Evolutionary conservation across 2,329 filamentous ascomycete genomes (phyloP).

Genomic region (Fusarium chuoi): DNA sequence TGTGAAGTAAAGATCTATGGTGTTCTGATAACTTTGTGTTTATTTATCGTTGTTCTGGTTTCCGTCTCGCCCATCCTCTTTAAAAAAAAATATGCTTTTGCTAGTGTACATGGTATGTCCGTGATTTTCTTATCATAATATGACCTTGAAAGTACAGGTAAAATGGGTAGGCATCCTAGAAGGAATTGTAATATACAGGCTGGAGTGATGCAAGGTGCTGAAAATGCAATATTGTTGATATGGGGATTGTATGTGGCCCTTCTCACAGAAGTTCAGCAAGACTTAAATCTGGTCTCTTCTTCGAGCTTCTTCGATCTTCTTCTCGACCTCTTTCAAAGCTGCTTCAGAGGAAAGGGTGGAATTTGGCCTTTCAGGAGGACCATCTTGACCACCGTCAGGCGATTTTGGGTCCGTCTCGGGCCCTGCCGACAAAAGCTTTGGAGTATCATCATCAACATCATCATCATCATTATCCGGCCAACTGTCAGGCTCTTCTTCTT

Average conservation of each 20-base stretch:
- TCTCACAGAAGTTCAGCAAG: neutral
- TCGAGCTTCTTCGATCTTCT: neutral
- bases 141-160: neutral
- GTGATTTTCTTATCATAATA: neutral
- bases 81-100: neutral
- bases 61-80: neutral
- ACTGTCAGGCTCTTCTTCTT: neutral
- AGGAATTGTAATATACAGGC: slow-evolving; percentile 22
- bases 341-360: neutral
- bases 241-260: neutral
- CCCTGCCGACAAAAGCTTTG: neutral
- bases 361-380: neutral
- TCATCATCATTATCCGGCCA: slow-evolving; percentile 6
- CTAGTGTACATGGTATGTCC: slow-evolving; percentile 30
- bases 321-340: neutral
- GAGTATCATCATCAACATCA: neutral
- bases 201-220: neutral
- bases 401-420: neutral
- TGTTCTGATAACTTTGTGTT: neutral
- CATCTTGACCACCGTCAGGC: neutral
- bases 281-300: neutral
- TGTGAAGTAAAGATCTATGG: neutral
- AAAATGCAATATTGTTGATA: neutral
- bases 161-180: neutral
- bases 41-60: neutral